A percentile compares a stretch with the other conserved stretches of the same genome.
These are phyloP conservation scores for Fulvia fulva DNA, from an alignment of 2,329 filamentous ascomycete genomes.

Conservation along the genomic window DNA sequence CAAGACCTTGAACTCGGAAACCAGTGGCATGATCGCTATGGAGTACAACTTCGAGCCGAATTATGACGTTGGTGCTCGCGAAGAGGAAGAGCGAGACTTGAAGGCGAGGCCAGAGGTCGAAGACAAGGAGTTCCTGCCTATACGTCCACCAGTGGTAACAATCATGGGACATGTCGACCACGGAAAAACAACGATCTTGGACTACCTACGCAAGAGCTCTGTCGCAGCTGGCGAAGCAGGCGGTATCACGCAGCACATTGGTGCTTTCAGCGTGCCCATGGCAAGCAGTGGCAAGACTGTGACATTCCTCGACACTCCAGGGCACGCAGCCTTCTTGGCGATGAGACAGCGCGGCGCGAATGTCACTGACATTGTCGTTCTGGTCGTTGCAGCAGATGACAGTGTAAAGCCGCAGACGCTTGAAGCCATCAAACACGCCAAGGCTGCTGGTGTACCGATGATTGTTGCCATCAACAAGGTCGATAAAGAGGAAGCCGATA, in stretches of 20 bases:
- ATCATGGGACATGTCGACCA: conserved; percentile 99
- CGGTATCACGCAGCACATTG: conserved; percentile 97
- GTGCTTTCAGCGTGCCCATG: conserved; percentile 89
- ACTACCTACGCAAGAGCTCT: conserved; percentile 88
- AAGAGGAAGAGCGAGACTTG: conserved; percentile 65
- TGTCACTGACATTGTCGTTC: conserved; percentile 92
- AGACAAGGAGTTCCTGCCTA: conserved; percentile 64
- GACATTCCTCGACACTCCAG: conserved; percentile 94
- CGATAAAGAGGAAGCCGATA: conserved; percentile 77
- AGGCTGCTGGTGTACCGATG: conserved; percentile 80
- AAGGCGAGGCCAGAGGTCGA: conserved; percentile 64
- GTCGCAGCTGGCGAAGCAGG: conserved; percentile 89
- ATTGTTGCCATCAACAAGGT: conserved; percentile 98
- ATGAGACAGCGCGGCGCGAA: conserved; percentile 96
- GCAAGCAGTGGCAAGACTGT: conserved; percentile 72
- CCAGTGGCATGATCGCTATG: conserved; percentile 80
- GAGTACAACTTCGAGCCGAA: conserved; percentile 92
- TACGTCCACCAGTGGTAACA: conserved; percentile 86
- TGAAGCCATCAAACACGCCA: conserved; percentile 92
- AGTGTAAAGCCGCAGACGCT: conserved; percentile 96
- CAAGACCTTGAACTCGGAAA: conserved; percentile 85
- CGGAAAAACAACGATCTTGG: conserved; percentile 93
- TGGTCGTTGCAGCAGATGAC: conserved; percentile 95
- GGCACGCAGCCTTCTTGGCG: conserved; percentile 88
- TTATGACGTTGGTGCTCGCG: conserved; percentile 44